Conservation (phyloP, 768 basidiomycete genomes). For the Boletales sp. region DNA sequence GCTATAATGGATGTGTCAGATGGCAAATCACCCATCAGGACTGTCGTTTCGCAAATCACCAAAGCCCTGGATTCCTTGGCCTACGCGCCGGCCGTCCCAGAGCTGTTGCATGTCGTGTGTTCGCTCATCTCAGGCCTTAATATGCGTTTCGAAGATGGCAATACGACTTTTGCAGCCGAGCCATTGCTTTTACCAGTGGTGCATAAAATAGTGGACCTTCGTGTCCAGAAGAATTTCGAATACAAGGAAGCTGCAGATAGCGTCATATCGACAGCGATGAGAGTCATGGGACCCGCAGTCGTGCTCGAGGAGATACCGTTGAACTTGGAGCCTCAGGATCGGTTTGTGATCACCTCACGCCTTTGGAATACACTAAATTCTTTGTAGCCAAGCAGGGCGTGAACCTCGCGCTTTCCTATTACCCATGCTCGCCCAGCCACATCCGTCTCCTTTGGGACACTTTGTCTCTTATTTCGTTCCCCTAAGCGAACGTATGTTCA, state of each 20-base stretch:
- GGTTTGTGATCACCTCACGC: constrained; percentile 45
- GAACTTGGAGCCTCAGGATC: constrained; percentile 76
- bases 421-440: constrained; percentile 77
- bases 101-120: constrained; percentile 70
- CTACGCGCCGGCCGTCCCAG: constrained; percentile 73
- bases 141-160: constrained; percentile 39
- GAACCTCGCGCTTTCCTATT: constrained; percentile 92
- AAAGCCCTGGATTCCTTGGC: constrained; percentile 71
- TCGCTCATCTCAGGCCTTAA: constrained; percentile 65
- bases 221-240: constrained; percentile 81
- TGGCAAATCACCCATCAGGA: constrained; percentile 53
- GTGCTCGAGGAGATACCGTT: constrained; percentile 74
- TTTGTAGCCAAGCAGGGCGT: constrained; percentile 56
- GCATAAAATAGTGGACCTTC: constrained; percentile 64
- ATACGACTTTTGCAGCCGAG: constrained; percentile 60
- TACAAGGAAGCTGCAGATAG: constrained; percentile 84
- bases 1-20: constrained; percentile 46
- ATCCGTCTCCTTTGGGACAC: constrained; percentile 78
- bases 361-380: constrained; percentile 2
- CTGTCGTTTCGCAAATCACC: constrained; percentile 58
- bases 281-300: constrained; percentile 79
- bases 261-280: constrained; percentile 77
- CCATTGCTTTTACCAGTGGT: constrained; percentile 66
- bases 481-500: constrained; percentile 89
- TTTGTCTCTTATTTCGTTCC: constrained; percentile 92